Conservation (phyloP, 441 rosid genomes). For the Corymbia citriodora region DNA sequence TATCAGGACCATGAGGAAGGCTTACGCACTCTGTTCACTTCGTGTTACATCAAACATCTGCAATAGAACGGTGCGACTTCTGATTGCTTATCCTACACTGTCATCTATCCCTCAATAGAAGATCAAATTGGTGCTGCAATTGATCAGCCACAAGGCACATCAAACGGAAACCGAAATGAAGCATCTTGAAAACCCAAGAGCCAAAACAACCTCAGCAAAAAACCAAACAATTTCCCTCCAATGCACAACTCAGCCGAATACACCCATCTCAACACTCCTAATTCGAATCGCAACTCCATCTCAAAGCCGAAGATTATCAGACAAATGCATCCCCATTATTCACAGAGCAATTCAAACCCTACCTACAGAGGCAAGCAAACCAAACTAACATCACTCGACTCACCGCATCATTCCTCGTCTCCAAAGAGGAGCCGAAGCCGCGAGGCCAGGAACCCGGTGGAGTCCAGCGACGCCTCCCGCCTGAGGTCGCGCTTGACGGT, state of each 20-base stretch:
- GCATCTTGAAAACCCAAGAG: not conserved
- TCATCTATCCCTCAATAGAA: not conserved
- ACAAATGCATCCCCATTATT: not conserved
- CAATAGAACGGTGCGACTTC: not conserved
- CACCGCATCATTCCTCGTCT: constrained; percentile 23
- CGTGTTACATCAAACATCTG: not conserved
- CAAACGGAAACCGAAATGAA: not conserved
- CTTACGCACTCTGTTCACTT: not conserved
- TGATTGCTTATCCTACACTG: not conserved
- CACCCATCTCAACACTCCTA: not conserved
- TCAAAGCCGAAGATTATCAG: not conserved
- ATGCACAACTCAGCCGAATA: too few relatives aligned
- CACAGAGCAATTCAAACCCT: not conserved
- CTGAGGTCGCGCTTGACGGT: constrained; percentile 47
- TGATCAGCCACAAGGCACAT: not conserved
- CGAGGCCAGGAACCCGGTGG: constrained; percentile 64
- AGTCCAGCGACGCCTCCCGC: constrained; percentile 71
- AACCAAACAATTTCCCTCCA: not conserved
- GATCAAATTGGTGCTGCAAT: not conserved
- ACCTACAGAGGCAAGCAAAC: not conserved
- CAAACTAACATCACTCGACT: not conserved
- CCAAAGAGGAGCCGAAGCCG: constrained; percentile 66
- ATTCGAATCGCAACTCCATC: not conserved
- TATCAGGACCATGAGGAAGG: not conserved
- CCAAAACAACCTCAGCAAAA: not conserved